Conservation (phyloP, 1,284 basidiomycete genomes). For the Tilletia indica region DNA sequence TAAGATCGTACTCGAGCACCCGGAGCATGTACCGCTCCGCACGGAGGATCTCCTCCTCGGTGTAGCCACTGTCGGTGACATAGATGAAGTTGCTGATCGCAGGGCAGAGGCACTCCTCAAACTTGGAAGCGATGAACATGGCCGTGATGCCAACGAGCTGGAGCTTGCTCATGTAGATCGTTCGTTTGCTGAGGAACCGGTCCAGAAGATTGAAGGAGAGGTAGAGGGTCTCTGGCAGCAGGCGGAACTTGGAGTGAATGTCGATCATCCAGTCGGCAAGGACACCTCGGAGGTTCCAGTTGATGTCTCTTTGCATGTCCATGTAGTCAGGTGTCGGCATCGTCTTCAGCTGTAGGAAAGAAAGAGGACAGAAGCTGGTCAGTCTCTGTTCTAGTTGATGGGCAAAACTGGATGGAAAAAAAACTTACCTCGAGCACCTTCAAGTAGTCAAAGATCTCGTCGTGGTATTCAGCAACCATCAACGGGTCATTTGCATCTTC, state of each 20-base stretch:
- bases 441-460: conserved; percentile 90
- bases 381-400: not conserved
- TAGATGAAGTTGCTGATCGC: conserved; percentile 78
- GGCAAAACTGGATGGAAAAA: not conserved
- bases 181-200: conserved; percentile 85
- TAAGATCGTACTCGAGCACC: conserved; percentile 85
- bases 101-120: conserved; percentile 92
- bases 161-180: conserved; percentile 85
- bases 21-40: conserved; percentile 91
- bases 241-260: conserved; percentile 87
- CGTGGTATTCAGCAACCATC: conserved; percentile 96
- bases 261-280: conserved; percentile 97
- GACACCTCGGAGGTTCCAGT: conserved; percentile 67
- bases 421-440: conserved; percentile 64
- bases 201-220: conserved; percentile 93
- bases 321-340: conserved; percentile 54
- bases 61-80: conserved; percentile 51
- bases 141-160: conserved; percentile 93
- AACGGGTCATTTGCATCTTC: conserved; percentile 91
- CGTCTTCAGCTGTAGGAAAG: conserved; percentile 29
- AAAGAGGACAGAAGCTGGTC: not conserved
- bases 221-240: conserved; percentile 93
- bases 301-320: conserved; percentile 48
- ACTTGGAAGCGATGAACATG: conserved; percentile 90
- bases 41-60: conserved; percentile 50